A percentile compares a stretch with the other conserved stretches of the same genome.
These are phyloP conservation scores for Paecilomyces variotii DNA, from an alignment of 2,329 filamentous ascomycete genomes.

Conservation along the genomic window DNA sequence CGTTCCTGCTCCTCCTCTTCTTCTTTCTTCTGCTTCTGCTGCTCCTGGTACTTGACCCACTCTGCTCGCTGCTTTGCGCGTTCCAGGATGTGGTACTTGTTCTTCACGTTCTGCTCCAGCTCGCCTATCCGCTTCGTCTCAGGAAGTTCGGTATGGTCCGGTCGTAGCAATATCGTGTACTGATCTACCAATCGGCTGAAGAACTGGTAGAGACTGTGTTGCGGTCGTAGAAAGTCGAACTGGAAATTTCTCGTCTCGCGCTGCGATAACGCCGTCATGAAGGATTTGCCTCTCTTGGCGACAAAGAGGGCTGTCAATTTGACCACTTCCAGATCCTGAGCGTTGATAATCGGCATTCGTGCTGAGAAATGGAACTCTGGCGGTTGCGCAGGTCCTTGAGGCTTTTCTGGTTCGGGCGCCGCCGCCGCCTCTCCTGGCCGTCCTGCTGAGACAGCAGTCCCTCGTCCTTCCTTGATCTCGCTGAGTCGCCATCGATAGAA, in stretches of 20 bases:
- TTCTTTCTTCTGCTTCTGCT: conserved; percentile 81
- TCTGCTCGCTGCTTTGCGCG: conserved; percentile 80
- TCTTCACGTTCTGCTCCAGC: conserved; percentile 64
- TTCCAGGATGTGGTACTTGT: conserved; percentile 72
- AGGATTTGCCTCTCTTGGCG: conserved; percentile 84
- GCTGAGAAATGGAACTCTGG: conserved; percentile 88
- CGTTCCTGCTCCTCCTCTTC: conserved; percentile 79
- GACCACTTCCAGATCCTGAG: conserved; percentile 72
- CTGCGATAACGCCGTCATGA: conserved; percentile 83
- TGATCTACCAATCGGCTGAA: conserved; percentile 90
- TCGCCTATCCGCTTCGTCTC: conserved; percentile 65
- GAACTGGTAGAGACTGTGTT: conserved; percentile 94
- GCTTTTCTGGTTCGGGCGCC: conserved; percentile 52
- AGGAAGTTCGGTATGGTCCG: conserved; percentile 59
- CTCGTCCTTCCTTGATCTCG: conserved; percentile 77
- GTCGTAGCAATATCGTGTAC: conserved; percentile 70
- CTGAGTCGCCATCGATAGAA: conserved; percentile 88
- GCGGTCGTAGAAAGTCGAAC: conserved; percentile 90
- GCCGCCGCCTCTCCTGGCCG: conserved; percentile 56
- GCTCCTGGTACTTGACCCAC: conserved; percentile 75
- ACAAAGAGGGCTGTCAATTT: conserved; percentile 81
- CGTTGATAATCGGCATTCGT: conserved; percentile 93
- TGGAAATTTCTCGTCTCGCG: conserved; percentile 85
- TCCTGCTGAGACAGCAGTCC: conserved; percentile 69
- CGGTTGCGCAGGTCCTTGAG: conserved; percentile 75